Evolutionary conservation across 2,329 filamentous ascomycete species (phyloP), one percentile per base, ranked within the genome.

Genomic region (Calcarisporium arbuscula): DNA sequence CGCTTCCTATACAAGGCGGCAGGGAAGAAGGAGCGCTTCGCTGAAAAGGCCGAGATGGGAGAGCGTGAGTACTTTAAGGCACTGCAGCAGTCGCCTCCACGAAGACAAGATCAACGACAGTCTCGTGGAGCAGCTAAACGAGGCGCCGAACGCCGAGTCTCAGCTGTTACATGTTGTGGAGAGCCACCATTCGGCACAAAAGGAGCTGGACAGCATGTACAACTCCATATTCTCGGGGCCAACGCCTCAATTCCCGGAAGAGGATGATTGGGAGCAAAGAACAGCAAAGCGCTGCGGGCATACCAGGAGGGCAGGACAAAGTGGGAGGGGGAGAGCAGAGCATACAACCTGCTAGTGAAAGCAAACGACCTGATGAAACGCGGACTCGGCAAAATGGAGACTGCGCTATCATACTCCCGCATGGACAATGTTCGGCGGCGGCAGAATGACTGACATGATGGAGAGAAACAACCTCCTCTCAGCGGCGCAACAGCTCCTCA

Each of bases 1-100:
- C 67, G 72, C 25, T 70, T 72, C 45, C 57, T 66, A 25, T 70
- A 71, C 59, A 70, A 65, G 39, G 56, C 72, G 8, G 58, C 64
- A 5, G 67, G 72, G 19, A 65, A 65, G 41, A 60, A 61, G 27
- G 66, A 51, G 4, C 45, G 47, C 8, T 56, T 53, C 31, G 54
- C 58, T 12, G 60, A 61, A n/a, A 62, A 60, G 32, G 67, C 70
- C 11, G 61, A 63, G 31, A 71, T 68, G 41, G 72, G 76, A 50
- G 72, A 77, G 49, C 53, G 57, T 28, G 72, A 76, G 41, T 77
- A 74, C 49, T 61, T 72, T 18, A 64, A 71, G 29, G 72, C 65
- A 0, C 59, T 73, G 30, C 65, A 73, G 39, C 52, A 64, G 19
- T 60, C 69, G 38, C n/a, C 60, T 68, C 17, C 58, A 65, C 17